Evolutionary conservation across 1,284 basidiomycete species (phyloP), one percentile per base, ranked within the genome.

Genomic region (Sporisorium reilianum): DNA sequence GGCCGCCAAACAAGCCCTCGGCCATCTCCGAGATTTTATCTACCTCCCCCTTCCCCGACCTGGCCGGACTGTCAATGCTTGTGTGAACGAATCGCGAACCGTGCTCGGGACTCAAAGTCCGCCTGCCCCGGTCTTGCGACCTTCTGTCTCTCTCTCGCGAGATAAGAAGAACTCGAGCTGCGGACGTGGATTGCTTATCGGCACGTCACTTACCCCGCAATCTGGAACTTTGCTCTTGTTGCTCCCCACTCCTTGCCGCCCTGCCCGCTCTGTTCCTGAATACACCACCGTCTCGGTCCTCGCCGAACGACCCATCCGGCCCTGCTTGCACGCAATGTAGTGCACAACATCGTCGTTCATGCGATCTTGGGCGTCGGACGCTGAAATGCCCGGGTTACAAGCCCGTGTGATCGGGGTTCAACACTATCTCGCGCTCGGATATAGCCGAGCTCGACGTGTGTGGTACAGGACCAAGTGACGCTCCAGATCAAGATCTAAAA

Each of bases 21-120:
- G 68, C 68, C 26, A 71, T 71, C 68, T 71, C 68, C 68, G 68
- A 65, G 55, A 42, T 36, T 54, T 64, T 65, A 62, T 65, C 63
- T 30, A n/a, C n/a, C n/a, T n/a, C n/a, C n/a, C n/a, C n/a, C n/a
- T 40, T 16, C 50, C 50, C 23, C 36, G 36, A 40, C 22, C 20
- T 44, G 22, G 18, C 12, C 23, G 22, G 14, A n/a, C 45, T 46
- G 45, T 46, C 45, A 46, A 28, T n/a, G n/a, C n/a, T n/a, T n/a
- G n/a, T 46, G 18, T 38, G n/a, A 5, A 38, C 14, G 16, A 26
- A 18, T 45, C 40, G 6, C 8, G 14, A 45, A 26, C 10, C 1
- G 9, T 26, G 14, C 10, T 26, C 16, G 44, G 23, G 7, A 44
- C 12, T 2, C 36, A 44, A 44, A 25, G 41, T 44, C 44, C 26